These are phyloP conservation scores for Leucocoprinus leucothites DNA, from an alignment of 768 basidiomycete species.

Conservation along the genomic window DNA sequence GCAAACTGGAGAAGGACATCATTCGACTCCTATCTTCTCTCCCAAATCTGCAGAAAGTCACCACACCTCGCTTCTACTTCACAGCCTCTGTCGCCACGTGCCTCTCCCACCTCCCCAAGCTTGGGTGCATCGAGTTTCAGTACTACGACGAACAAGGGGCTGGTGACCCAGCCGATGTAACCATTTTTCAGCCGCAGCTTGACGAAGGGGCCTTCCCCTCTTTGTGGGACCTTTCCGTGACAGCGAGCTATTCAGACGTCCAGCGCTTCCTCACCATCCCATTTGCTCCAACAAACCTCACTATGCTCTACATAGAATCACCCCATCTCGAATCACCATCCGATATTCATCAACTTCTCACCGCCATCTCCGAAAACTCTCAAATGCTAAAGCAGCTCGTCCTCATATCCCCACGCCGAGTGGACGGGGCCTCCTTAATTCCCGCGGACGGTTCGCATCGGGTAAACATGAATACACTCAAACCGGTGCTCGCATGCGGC, in stretches of 20 bases:
- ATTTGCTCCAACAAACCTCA: constrained; percentile 7
- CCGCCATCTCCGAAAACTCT: constrained; percentile 8
- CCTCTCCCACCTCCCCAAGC: constrained; percentile 9
- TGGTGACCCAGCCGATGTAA: constrained; percentile 5
- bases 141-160: constrained; percentile 7
- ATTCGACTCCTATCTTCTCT: constrained; percentile 5
- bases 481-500: constrained; percentile 24
- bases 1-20: not conserved
- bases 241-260: constrained; percentile 1
- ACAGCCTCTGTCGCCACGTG: constrained; percentile 3
- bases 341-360: constrained; percentile 6
- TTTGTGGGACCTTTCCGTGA: constrained; percentile 10
- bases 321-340: not conserved
- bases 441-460: not conserved
- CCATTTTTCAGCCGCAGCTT: constrained; percentile 1
- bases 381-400: constrained; percentile 5
- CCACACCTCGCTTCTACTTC: constrained; percentile 12
- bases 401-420: constrained; percentile 5
- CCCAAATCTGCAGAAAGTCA: constrained; percentile 4
- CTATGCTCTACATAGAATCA: constrained; percentile 6
- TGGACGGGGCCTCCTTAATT: not conserved
- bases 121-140: constrained; percentile 12
- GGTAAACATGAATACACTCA: constrained; percentile 23
- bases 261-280: constrained; percentile 10
- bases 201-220: constrained; percentile 5